phyloP scores from a whole-genome alignment of 75 land plant species.

The Selaginella tamariscina region DNA sequence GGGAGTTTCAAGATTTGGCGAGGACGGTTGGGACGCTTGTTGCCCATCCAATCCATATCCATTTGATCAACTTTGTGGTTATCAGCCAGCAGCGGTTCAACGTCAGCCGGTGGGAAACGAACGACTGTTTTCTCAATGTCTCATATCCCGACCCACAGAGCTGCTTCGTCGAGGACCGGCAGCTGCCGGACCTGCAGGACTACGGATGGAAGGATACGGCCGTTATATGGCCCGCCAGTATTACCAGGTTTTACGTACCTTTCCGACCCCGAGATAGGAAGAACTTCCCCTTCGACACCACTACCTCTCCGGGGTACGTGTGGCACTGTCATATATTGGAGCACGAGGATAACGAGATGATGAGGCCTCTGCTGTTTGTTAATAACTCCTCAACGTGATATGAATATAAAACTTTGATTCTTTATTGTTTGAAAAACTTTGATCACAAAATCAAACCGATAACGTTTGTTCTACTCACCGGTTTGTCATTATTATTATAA shows the following conservation, averaged over 20 bases:
- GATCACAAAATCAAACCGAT: too few species aligned
- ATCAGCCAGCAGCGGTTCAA: slow-evolving; percentile 15
- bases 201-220: slow-evolving; percentile 23
- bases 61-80: slow-evolving; percentile 16
- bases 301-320: slow-evolving; percentile 4
- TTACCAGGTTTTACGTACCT: not conserved
- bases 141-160: not conserved
- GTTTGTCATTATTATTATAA: too few species aligned
- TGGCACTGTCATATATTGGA: slow-evolving; percentile 29
- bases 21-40: not conserved
- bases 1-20: not conserved
- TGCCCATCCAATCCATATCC: slow-evolving; percentile 29
- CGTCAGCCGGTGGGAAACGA: not conserved
- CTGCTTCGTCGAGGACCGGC: slow-evolving; percentile 9
- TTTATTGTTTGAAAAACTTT: too few species aligned
- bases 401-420: too few species aligned
- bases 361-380: slow-evolving; percentile 21
- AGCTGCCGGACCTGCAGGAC: slow-evolving; percentile 5
- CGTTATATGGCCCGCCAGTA: not conserved
- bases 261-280: not conserved
- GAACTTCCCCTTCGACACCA: not conserved
- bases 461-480: too few species aligned
- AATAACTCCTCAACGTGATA: too few species aligned
- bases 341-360: slow-evolving; percentile 42
- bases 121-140: not conserved